Evolutionary conservation across 106 monocot species (phyloP), one percentile per base, ranked within the genome.

Genomic region (Dioscorea dumetorum): DNA sequence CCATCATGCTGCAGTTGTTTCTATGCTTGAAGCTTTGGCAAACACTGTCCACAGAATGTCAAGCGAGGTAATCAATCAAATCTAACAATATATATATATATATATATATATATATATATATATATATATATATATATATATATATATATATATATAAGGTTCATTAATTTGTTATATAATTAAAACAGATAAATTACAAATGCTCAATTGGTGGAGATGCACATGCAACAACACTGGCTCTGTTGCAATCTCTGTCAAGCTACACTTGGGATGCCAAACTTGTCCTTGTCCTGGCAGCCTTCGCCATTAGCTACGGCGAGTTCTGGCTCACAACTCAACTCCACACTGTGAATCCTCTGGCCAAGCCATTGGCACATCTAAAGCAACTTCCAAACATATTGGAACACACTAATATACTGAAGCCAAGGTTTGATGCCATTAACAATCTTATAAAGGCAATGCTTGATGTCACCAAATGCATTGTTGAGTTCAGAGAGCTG

Each of bases 201-300:
- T 79, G 83, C 58, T 67, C 81, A 0, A 71, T 79, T 14, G 84
- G 79, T 16, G 69, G 65, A 22, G 91, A 82, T 48, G 79, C 77
- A 0, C 91, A 91, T 20, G 63, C 84, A 22, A 82, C 77, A 14
- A 71, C 91, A 3, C 6, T 84, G 54, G 63, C 50, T 0, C 15
- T 91, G 61, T 72, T 91, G 67, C 57, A 82, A 20, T 34, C 41
- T 33, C 61, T 91, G 5, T 74, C 84, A 21, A 74, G 16, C 65
- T 84, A 81, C 69, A 63, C 76, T 7, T 91, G 87, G 91, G 91
- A 91, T 18, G 78, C 84, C 24, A 91, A 91, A 54, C 84, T 63
- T 18, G 87, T 82, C 28, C 68, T 91, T 11, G 87, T 68, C 34
- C 61, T 91, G 70, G 87, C 91, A 12, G 91, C 84, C 2, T 79